Conservation (phyloP, 495 filamentous ascomycete species). For the Hypoxylon fragiforme region DNA sequence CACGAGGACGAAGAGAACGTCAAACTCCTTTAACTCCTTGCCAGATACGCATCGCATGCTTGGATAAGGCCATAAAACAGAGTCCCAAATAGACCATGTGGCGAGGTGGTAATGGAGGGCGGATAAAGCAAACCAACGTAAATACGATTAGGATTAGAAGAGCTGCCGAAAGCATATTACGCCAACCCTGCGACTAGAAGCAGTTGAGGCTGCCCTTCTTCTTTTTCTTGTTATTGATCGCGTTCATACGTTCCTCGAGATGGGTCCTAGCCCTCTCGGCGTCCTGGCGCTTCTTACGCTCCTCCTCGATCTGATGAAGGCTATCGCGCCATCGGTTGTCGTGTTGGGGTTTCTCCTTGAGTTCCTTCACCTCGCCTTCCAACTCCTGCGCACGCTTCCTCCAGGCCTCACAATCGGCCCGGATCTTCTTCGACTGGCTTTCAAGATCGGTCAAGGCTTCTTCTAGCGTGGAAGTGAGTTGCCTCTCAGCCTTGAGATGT, state of each 20-base stretch:
- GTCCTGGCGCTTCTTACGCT: slow-evolving; percentile 80
- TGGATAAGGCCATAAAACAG: slow-evolving; percentile 7
- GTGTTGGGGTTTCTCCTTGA: slow-evolving; percentile 52
- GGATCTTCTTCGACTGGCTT: slow-evolving; percentile 79
- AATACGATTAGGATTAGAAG: slow-evolving; percentile 7
- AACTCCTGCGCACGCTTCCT: slow-evolving; percentile 77
- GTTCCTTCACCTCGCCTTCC: slow-evolving; percentile 75
- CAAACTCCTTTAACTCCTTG: slow-evolving; percentile 29
- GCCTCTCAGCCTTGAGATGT: slow-evolving; percentile 93
- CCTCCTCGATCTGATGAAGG: slow-evolving; percentile 92
- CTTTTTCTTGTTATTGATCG: slow-evolving; percentile 90
- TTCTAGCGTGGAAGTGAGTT: slow-evolving; percentile 90
- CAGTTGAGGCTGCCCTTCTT: slow-evolving; percentile 95
- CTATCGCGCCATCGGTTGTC: slow-evolving; percentile 69
- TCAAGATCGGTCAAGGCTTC: slow-evolving; percentile 95
- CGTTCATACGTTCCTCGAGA: slow-evolving; percentile 91
- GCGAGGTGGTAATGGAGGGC: not conserved
- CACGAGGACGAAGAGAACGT: slow-evolving; percentile 6
- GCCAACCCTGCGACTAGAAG: slow-evolving; percentile 63
- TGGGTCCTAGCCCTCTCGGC: slow-evolving; percentile 86
- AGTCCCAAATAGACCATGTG: slow-evolving; percentile 2
- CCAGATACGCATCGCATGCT: slow-evolving; percentile 16
- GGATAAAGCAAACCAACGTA: slow-evolving; percentile 5
- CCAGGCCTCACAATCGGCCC: slow-evolving; percentile 85
- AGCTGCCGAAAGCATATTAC: slow-evolving; percentile 1